Conservation (phyloP, 1,284 basidiomycete species). For the Marasmius tenuissimus region DNA sequence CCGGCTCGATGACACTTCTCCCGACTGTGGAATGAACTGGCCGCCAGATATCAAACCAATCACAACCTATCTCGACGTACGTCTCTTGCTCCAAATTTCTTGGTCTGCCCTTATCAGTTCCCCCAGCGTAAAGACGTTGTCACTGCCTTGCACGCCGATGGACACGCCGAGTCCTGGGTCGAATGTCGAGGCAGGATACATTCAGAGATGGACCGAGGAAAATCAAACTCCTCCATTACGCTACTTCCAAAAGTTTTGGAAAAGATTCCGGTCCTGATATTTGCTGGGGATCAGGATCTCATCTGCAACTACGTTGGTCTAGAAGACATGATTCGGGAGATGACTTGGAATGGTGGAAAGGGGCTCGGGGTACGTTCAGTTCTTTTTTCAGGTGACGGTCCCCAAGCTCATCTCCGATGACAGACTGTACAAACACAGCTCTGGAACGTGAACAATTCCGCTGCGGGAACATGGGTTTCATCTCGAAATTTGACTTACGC, state of each 20-base stretch:
- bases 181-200: conserved; percentile 84
- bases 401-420: conserved; percentile 1
- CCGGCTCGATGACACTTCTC: conserved; percentile 78
- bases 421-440: conserved; percentile 73
- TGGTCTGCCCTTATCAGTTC: conserved; percentile 1
- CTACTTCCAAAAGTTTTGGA: conserved; percentile 81
- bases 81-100: conserved; percentile 26
- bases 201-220: conserved; percentile 54
- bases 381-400: not conserved
- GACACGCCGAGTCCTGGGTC: conserved; percentile 82
- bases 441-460: conserved; percentile 80
- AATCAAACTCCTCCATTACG: conserved; percentile 72
- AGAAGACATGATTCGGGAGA: conserved; percentile 79
- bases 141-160: conserved; percentile 77
- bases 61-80: conserved; percentile 78
- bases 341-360: conserved; percentile 85
- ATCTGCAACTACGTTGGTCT: conserved; percentile 96
- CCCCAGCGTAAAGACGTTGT: conserved; percentile 79
- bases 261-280: conserved; percentile 85
- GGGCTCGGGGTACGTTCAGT: conserved; percentile 75
- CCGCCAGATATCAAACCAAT: conserved; percentile 85
- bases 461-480: conserved; percentile 89
- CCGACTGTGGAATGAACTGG: conserved; percentile 99
- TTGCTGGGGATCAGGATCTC: conserved; percentile 93
- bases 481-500: conserved; percentile 93